Evolutionary conservation across 805 yeast genomes (phyloP).

Genomic region (Kodamaea hsintzibuensis): DNA sequence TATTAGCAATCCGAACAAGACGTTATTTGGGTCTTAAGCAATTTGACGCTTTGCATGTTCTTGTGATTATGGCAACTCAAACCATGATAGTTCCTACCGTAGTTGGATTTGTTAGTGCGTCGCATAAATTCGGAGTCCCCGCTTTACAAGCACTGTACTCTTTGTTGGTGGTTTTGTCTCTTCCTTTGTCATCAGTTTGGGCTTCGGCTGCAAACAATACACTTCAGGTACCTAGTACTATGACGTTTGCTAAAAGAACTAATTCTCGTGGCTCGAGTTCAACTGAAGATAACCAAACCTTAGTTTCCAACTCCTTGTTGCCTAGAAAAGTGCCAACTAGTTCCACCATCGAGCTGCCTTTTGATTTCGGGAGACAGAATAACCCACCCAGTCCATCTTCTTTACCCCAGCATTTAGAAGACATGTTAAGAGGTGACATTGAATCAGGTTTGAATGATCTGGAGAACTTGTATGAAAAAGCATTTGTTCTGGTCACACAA

Average conservation of each 20-base stretch:
- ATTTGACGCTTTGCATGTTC: conserved; percentile 77
- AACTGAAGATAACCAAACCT: neutral
- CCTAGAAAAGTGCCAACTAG: neutral
- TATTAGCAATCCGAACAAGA: conserved; percentile 69
- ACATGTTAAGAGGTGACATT: neutral
- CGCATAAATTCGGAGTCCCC: conserved; percentile 28
- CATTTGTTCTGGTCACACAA: conserved; percentile 1
- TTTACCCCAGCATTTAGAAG: conserved; percentile 1
- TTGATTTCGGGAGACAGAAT: neutral
- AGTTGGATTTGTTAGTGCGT: conserved; percentile 58
- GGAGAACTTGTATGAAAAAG: neutral
- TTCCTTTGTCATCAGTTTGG: conserved; percentile 89
- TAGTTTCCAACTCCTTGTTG: neutral
- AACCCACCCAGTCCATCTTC: neutral
- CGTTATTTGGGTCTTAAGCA: conserved; percentile 76
- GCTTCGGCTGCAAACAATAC: conserved; percentile 66
- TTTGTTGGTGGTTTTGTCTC: conserved; percentile 64
- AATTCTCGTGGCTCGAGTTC: neutral
- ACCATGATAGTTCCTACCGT: conserved; percentile 78
- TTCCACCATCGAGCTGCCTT: neutral
- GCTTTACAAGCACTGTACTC: conserved; percentile 54
- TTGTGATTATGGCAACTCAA: conserved; percentile 79
- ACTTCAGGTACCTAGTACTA: conserved; percentile 14
- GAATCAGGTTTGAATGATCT: neutral
- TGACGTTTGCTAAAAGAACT: neutral